Evolutionary conservation across 2,329 filamentous ascomycete genomes (phyloP).

Genomic region (Fusarium brevicatenulatum): DNA sequence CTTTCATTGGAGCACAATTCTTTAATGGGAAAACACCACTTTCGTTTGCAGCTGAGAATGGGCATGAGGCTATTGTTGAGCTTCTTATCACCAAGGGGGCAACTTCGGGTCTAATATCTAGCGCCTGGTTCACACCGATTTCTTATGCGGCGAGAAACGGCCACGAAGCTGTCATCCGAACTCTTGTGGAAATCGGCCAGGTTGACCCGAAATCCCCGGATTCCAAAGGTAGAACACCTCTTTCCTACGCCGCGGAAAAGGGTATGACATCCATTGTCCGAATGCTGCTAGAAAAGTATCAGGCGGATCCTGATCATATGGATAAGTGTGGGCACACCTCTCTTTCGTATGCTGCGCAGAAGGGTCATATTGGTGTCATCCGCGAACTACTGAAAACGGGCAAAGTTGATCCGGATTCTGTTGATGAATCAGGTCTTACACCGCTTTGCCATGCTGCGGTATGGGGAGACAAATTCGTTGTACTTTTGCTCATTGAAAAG

Average conservation of each 20-base stretch:
- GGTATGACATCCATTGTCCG: accelerated
- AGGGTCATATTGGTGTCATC: accelerated
- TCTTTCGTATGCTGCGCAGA: not conserved
- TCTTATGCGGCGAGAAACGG: not conserved
- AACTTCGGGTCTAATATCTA: not conserved
- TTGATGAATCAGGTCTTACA: not conserved
- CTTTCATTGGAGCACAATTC: not conserved
- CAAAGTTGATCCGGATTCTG: accelerated
- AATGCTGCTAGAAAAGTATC: accelerated
- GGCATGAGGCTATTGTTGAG: not conserved
- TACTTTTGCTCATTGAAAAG: accelerated
- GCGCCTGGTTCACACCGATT: accelerated
- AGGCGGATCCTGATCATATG: accelerated
- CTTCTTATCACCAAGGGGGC: not conserved
- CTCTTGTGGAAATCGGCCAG: accelerated
- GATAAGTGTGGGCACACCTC: not conserved
- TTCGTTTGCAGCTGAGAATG: not conserved
- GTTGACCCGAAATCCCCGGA: not conserved
- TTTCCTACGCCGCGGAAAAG: not conserved
- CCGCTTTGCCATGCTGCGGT: not conserved
- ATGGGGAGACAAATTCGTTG: not conserved
- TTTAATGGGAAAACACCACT: not conserved
- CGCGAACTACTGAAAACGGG: not conserved
- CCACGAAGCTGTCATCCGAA: accelerated
- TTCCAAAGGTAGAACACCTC: accelerated